phyloP scores from a whole-genome alignment of 495 filamentous ascomycete species.

The Cairneyella variabilis region DNA sequence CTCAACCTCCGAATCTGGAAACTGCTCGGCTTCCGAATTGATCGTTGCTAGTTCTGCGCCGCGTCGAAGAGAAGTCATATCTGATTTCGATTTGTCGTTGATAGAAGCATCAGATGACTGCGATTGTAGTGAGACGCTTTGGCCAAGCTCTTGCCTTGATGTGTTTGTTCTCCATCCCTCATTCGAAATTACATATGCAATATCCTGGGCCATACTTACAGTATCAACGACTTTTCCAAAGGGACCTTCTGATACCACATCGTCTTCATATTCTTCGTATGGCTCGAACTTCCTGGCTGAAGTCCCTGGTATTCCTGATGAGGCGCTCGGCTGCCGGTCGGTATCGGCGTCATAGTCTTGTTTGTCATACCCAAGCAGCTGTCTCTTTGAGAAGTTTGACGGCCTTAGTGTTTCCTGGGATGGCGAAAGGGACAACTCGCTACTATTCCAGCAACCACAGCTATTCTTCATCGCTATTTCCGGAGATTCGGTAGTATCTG shows the following conservation, averaged over 20 bases:
- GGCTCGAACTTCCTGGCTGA: slow-evolving; percentile 84
- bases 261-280: slow-evolving; percentile 66
- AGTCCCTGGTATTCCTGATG: slow-evolving; percentile 61
- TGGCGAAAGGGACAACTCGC: slow-evolving; percentile 39
- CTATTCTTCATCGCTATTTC: slow-evolving; percentile 55
- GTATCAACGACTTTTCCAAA: slow-evolving; percentile 85
- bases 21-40: too few relatives aligned
- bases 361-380: slow-evolving; percentile 56
- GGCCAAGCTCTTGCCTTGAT: too few relatives aligned
- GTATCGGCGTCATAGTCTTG: slow-evolving; percentile 57
- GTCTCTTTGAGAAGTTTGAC: slow-evolving; percentile 62
- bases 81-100: too few relatives aligned
- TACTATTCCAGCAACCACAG: slow-evolving; percentile 38
- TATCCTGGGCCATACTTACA: slow-evolving; percentile 93
- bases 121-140: too few relatives aligned
- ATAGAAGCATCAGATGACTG: too few relatives aligned
- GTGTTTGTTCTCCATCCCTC: slow-evolving; percentile 97
- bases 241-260: slow-evolving; percentile 49
- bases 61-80: too few relatives aligned
- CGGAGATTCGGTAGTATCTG: slow-evolving; percentile 68
- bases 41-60: too few relatives aligned
- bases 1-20: too few relatives aligned
- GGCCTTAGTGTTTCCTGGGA: slow-evolving; percentile 74
- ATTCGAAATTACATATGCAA: slow-evolving; percentile 95
- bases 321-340: slow-evolving; percentile 42